Evolutionary conservation across 1,284 basidiomycete genomes (phyloP), one percentile per base, ranked within the genome.

Genomic region (Hymenochaete sp.): DNA sequence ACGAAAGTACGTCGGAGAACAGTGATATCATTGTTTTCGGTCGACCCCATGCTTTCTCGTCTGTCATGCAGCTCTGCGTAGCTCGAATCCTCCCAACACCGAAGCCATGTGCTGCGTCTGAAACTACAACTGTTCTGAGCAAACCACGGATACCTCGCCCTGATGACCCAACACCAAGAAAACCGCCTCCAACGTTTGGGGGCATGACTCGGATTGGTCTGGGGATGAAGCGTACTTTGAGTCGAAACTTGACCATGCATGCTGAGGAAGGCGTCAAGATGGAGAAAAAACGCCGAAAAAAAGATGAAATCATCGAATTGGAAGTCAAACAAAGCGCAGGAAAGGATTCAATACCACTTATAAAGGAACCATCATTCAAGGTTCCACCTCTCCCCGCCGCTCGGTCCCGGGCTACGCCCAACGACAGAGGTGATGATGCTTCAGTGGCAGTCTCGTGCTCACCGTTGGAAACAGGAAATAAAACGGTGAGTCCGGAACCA

Each of bases 91-190:
- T 69, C 6, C 62, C 70, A 19, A 67, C 65, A 7, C 67, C 68
- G 11, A 58, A 60, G 1, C 32, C 55, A n/a, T 3, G 44, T 56
- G 26, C 63, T 51, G 4, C 21, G 24, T n/a, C 24, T n/a, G 16
- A 22, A 39, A 24, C 14, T 60, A 51, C 43, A 51, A 44, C 39
- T 40, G 56, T 25, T 62, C 50, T n/a, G 59, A 51, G 41, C 49
- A 45, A 39, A 31, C 50, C 19, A 24, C 71, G 76, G 14, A 57
- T 68, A 1, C 82, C 83, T 2, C 69, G 84, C 24, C 83, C 84
- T 0, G 83, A 87, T 52, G 84, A 87, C 50, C 83, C 81, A 0
- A 83, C 77, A 1, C 83, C 82, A 6, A 79, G 84, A 14, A 67
- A 71, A 32, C 79, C 80, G 0, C 78, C 79, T 2, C 28, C 29